A percentile compares a stretch with the other conserved stretches of the same genome.
Evolutionary conservation across 192 early-diverging fungal species (phyloP).

Genomic region (Dispira parvispora): DNA sequence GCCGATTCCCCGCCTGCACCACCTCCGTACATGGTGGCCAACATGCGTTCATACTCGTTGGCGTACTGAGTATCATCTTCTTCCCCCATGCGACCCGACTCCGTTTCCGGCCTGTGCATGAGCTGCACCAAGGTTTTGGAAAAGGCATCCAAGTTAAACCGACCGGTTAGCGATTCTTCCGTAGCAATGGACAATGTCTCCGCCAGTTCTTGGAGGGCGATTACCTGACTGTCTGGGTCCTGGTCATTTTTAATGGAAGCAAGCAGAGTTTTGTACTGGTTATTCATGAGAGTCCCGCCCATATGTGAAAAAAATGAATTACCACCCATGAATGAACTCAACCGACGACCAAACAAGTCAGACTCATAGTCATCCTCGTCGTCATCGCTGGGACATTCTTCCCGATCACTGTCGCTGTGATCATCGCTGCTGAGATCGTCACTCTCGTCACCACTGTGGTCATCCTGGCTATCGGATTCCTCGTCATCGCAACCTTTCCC

Average conservation of each 20-base stretch:
- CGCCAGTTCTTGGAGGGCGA: conserved; percentile 74
- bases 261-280: conserved; percentile 39
- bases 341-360: conserved; percentile 3
- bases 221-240: conserved; percentile 50
- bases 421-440: conserved; percentile 23
- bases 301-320: not conserved
- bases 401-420: conserved; percentile 17
- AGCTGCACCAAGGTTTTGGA: conserved; percentile 48
- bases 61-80: conserved; percentile 7
- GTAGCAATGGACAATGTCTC: conserved; percentile 61
- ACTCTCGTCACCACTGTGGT: conserved; percentile 12
- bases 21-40: conserved; percentile 25
- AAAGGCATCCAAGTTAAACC: conserved; percentile 46
- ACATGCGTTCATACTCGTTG: conserved; percentile 19
- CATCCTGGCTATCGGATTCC: conserved; percentile 14
- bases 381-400: conserved; percentile 13
- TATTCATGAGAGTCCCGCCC: conserved; percentile 1
- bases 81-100: too few species aligned
- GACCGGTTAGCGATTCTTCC: conserved; percentile 44
- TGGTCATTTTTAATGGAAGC: conserved; percentile 32
- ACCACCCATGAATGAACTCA: conserved; percentile 4
- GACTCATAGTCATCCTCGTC: conserved; percentile 19
- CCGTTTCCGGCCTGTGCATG: conserved; percentile 26
- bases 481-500: conserved; percentile 14
- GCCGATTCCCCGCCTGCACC: not conserved